Base-by-base conservation (phyloP, 352 stramenopile genomes). In the Phytophthora pini region DNA sequence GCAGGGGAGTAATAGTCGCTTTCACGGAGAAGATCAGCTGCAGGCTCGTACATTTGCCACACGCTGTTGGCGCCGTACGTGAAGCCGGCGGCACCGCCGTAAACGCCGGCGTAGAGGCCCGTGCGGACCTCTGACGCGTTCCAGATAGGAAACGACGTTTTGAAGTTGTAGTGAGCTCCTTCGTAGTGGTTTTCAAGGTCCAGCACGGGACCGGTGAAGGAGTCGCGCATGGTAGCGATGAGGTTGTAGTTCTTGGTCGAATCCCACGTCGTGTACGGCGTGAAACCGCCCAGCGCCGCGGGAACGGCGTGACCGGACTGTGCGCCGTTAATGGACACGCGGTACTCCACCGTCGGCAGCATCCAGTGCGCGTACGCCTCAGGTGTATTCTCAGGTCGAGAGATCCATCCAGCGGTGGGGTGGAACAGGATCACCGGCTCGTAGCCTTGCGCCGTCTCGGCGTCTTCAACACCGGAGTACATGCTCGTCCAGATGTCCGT, bases 231-330 rank as follows among this genome's bases (percentile, higher is more conserved):
- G 22, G 41, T 53, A 5, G 53, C 59, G 9, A 74, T 66, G 13
- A 51, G 39, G 15, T 74, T 55, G 39, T 74, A 74, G 66, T 74
- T 74, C 31, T 67, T 70, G 24, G 46, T 69, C 48, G 66, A 74
- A 45, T 74, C 61, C 40, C 54, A 70, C 0, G 39, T 52, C n/a
- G 15, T 36, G 22, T 47, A 52, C 6, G 56, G 56, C 1, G 48
- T 72, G 51, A 72, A 67, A 5, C 31, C 27, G 1, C 41, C 40
- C 1, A 45, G 22, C 9, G 49, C 9, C 3, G 49, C 54, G 17
- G 47, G 54, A 0, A 15, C 44, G 6, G 55, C 50, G 44, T 71
- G 63, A 15, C 56, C 63, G 5, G 63, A 71, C 43, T 71, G 50
- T 11, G 57, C 64, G 4, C 24, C 64, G 12, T 72, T 39, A 48